Percentiles rank a stretch among this genome's conserved stretches.
Evolutionary conservation across 129 eudicot species (phyloP).

Genomic region (Flaveria sonorensis): DNA sequence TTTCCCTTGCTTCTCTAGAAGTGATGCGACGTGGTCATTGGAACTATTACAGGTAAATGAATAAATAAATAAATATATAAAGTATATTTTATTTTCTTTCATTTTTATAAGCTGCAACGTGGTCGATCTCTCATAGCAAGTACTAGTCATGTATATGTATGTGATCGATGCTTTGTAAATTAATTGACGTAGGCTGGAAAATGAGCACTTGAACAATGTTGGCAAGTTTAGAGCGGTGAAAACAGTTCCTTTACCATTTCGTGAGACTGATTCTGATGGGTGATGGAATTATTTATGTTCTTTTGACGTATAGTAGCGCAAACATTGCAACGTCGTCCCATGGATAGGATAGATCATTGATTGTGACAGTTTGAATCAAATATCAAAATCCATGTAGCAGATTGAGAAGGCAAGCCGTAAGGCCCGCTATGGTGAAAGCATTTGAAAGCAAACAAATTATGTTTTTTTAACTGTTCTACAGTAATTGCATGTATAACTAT

Average conservation of each 20-base stretch:
- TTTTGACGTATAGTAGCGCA: constrained; percentile 8
- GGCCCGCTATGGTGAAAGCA: constrained; percentile 28
- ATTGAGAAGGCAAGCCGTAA: constrained; percentile 22
- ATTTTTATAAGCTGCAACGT: background rate
- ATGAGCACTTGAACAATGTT: constrained; percentile 90
- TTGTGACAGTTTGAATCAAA: constrained; percentile 19
- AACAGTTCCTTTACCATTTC: constrained; percentile 85
- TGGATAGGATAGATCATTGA: background rate
- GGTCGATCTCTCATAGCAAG: too few relatives aligned
- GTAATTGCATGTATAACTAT: constrained; percentile 22
- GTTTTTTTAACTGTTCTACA: constrained; percentile 13
- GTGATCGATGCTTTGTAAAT: background rate
- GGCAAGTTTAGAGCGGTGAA: constrained; percentile 94
- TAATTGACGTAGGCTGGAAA: constrained; percentile 61
- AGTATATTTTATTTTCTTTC: background rate
- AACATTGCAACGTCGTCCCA: constrained; percentile 20
- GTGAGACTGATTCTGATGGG: constrained; percentile 76
- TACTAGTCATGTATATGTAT: too few relatives aligned
- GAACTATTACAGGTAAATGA: constrained; percentile 82
- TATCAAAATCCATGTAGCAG: constrained; percentile 18
- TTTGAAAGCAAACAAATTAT: constrained; percentile 16
- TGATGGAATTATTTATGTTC: constrained; percentile 15
- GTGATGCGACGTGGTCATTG: constrained; percentile 98
- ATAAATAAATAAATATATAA: background rate
- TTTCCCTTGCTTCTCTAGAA: constrained; percentile 84